Evolutionary conservation across 192 early-diverging fungal genomes (phyloP).

Genomic region (Coemansia sp.): DNA sequence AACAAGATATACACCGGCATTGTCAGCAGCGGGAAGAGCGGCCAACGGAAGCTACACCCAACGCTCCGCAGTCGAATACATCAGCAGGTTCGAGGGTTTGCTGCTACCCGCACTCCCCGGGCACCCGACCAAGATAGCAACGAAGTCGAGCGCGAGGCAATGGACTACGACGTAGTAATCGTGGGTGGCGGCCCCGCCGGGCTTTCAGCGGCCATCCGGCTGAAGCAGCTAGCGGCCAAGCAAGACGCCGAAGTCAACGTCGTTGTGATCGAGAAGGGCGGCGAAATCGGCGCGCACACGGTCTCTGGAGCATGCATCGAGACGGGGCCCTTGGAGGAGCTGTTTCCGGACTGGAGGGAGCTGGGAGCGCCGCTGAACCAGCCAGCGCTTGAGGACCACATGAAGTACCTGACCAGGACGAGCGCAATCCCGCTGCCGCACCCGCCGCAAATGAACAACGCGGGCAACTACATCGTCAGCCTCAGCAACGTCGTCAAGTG

Average conservation of each 20-base stretch:
- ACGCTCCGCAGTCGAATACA: neutral
- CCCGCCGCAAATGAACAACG: conserved; percentile 94
- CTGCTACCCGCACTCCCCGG: neutral
- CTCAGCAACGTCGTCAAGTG: conserved; percentile 92
- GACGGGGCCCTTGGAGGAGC: conserved; percentile 86
- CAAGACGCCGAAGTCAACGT: conserved; percentile 85
- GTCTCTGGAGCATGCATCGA: conserved; percentile 96
- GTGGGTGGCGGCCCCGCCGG: conserved; percentile 95
- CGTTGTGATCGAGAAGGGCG: conserved; percentile 91
- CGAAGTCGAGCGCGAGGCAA: conserved; percentile 58
- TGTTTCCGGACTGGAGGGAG: conserved; percentile 98
- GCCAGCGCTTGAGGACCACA: conserved; percentile 80
- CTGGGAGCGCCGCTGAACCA: conserved; percentile 90
- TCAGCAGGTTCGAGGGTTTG: neutral
- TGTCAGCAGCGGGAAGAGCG: neutral
- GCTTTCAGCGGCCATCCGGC: conserved; percentile 90
- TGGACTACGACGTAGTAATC: conserved; percentile 95
- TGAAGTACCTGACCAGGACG: conserved; percentile 81
- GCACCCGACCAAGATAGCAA: neutral
- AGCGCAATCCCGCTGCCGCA: conserved; percentile 82
- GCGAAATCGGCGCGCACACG: conserved; percentile 93
- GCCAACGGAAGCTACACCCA: neutral
- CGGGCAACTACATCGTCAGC: conserved; percentile 97
- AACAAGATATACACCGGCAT: neutral
- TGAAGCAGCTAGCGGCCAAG: conserved; percentile 87